Evolutionary conservation across 2,329 filamentous ascomycete genomes (phyloP).

Genomic region (Xylariales sp.): DNA sequence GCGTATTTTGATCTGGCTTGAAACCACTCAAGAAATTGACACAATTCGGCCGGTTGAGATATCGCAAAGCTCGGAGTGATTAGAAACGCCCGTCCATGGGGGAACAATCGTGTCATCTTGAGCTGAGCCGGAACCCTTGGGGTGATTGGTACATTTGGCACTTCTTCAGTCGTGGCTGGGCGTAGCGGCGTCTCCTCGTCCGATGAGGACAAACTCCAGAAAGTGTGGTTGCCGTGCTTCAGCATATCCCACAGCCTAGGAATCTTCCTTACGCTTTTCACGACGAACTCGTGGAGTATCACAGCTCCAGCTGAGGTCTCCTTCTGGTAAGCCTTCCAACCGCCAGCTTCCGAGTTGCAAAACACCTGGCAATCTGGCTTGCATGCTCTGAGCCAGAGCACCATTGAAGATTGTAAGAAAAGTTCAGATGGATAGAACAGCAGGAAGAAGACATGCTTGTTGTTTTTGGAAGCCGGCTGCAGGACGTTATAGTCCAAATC

Average conservation of each 20-base stretch:
- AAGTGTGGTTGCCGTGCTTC: constrained; percentile 17
- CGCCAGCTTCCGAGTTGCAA: constrained; percentile 15
- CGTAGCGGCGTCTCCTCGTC: neutral
- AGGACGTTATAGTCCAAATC: constrained; percentile 4
- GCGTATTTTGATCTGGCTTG: constrained; percentile 3
- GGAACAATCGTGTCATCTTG: constrained; percentile 37
- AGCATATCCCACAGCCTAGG: constrained; percentile 22
- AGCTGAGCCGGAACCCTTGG: constrained; percentile 26
- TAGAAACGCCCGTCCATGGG: constrained; percentile 38
- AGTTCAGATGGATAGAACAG: neutral
- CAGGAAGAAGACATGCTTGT: constrained; percentile 8
- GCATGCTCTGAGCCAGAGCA: constrained; percentile 15
- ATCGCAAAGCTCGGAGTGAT: constrained; percentile 46
- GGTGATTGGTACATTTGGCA: constrained; percentile 13
- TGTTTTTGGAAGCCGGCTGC: neutral
- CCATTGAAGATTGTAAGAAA: constrained; percentile 1
- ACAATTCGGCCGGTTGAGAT: constrained; percentile 36
- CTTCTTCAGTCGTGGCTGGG: constrained; percentile 5
- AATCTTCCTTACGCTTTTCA: constrained; percentile 20
- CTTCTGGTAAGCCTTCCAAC: constrained; percentile 24
- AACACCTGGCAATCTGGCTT: constrained; percentile 25
- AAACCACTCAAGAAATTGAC: constrained; percentile 37
- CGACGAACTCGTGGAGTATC: constrained; percentile 24
- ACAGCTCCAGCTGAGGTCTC: constrained; percentile 23
- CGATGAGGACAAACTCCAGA: constrained; percentile 10